Evolutionary conservation across 176 grass and related monocot species (phyloP), one percentile per base, ranked within the genome.

Genomic region (Aechmea fasciata): DNA sequence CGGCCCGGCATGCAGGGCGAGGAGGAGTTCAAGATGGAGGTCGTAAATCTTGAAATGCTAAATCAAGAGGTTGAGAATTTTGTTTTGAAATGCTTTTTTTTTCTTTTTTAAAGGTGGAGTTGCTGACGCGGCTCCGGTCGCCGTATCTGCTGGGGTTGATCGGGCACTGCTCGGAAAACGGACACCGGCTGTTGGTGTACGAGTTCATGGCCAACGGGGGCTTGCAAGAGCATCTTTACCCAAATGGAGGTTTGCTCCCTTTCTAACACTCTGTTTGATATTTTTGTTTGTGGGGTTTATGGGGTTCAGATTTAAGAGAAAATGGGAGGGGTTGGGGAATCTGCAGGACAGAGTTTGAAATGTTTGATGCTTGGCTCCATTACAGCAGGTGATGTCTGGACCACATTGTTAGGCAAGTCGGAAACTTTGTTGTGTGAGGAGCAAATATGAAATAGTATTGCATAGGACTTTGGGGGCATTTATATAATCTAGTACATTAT

Each of bases 191-290:
- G 61, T 76, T 99, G 49, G 89, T 99, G 25, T 99, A 99, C 15
- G 94, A 99, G 75, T 99, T 93, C 84, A 99, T 99, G 94, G 87
- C 94, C 33, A 93, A 99, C 90, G 90, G 94, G 9, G 80, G 90
- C 71, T 81, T 99, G 57, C 94, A 99, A 77, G 94, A 99, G 63
- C 94, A 99, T 90, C 94, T 93, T 47, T 99, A 99, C 57, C 94
- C 94, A 18, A 87, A 52, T 65, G 72, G 79, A 84, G 94, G 94
- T 93, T 78, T 68, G 52, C 2, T 51, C 50, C 68, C 69, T 47
- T 66, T 75, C 11, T 72, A 4, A 20, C 11, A 61, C 9, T 15
- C 17, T 15, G 55, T 61, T 61, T 61, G 20, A 19, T 15, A 10
- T 61, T 61, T 57, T 61, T 18, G 17, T 9, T 2, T 9, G 20